phyloP scores from a whole-genome alignment of 345 rosid genomes.

The Eucalyptus globulus region DNA sequence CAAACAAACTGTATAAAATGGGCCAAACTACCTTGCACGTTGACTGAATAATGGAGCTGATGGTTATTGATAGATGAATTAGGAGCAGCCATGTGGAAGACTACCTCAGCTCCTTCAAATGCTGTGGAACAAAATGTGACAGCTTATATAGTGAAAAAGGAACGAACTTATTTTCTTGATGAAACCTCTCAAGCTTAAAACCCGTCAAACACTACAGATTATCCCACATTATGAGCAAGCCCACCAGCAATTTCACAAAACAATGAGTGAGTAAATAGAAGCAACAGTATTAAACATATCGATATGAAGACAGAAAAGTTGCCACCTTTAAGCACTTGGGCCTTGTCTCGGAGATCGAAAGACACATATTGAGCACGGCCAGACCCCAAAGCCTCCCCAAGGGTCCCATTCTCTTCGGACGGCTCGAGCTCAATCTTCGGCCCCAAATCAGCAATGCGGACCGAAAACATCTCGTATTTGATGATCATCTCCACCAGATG shows the following conservation, averaged over 20 bases:
- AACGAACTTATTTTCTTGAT: not conserved
- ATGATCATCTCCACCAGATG: constrained; percentile 85
- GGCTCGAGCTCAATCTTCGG: constrained; percentile 33
- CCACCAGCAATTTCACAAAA: not conserved
- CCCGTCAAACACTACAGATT: not conserved
- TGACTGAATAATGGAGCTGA: constrained; percentile 83
- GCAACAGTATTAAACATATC: not conserved
- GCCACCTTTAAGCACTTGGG: constrained; percentile 65
- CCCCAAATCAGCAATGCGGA: constrained; percentile 72
- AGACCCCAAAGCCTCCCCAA: constrained; percentile 60
- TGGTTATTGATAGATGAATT: constrained; percentile 72
- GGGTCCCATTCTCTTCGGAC: constrained; percentile 49
- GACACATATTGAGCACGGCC: constrained; percentile 51
- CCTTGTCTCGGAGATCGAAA: constrained; percentile 65
- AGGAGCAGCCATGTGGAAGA: constrained; percentile 98
- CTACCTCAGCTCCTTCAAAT: constrained; percentile 66
- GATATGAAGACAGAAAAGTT: not conserved
- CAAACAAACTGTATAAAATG: not conserved
- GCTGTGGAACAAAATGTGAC: constrained; percentile 19
- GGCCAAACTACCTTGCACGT: constrained; percentile 55
- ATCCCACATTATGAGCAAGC: not conserved
- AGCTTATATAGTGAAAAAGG: not conserved
- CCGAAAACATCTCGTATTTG: constrained; percentile 26
- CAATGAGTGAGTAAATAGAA: not conserved
- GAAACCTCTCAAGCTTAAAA: not conserved